Evolutionary conservation across 2,329 filamentous ascomycete species (phyloP).

Genomic region (Colletotrichum orbiculare): DNA sequence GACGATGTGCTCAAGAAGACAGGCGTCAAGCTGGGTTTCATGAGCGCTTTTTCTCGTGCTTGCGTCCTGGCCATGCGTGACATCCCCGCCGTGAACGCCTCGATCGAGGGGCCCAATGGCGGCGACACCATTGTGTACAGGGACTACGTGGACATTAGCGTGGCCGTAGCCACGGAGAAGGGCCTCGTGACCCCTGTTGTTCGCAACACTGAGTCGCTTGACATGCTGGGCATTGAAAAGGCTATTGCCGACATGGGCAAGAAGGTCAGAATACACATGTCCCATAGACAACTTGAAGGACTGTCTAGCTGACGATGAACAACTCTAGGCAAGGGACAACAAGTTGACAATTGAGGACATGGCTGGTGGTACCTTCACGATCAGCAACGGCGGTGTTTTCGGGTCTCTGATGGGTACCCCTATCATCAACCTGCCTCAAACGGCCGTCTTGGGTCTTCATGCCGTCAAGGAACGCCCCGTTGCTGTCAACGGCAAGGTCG

Average conservation of each 20-base stretch:
- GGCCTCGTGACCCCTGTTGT: conserved; percentile 97
- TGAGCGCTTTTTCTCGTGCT: conserved; percentile 96
- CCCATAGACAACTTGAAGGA: neutral
- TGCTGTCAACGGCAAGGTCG: conserved; percentile 91
- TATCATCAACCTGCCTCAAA: conserved; percentile 97
- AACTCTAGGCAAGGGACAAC: conserved; percentile 82
- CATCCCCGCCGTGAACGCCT: conserved; percentile 93
- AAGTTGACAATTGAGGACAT: conserved; percentile 99
- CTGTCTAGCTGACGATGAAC: conserved; percentile 23
- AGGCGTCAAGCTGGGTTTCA: conserved; percentile 98
- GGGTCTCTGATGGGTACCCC: conserved; percentile 97
- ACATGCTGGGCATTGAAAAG: conserved; percentile 89
- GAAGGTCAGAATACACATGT: conserved; percentile 72
- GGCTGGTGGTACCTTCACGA: conserved; percentile 98
- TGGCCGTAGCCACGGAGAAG: conserved; percentile 97
- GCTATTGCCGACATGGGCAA: conserved; percentile 93
- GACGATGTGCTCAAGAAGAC: conserved; percentile 96
- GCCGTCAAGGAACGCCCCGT: conserved; percentile 96
- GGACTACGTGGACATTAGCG: conserved; percentile 97
- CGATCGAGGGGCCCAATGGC: conserved; percentile 93
- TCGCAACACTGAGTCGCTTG: conserved; percentile 89
- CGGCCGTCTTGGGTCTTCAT: conserved; percentile 90
- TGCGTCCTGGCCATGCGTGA: conserved; percentile 93
- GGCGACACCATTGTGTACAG: conserved; percentile 98
- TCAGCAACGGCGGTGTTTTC: conserved; percentile 97